Base-by-base conservation (phyloP, 768 basidiomycete species). In the Hebeloma cylindrosporum region DNA sequence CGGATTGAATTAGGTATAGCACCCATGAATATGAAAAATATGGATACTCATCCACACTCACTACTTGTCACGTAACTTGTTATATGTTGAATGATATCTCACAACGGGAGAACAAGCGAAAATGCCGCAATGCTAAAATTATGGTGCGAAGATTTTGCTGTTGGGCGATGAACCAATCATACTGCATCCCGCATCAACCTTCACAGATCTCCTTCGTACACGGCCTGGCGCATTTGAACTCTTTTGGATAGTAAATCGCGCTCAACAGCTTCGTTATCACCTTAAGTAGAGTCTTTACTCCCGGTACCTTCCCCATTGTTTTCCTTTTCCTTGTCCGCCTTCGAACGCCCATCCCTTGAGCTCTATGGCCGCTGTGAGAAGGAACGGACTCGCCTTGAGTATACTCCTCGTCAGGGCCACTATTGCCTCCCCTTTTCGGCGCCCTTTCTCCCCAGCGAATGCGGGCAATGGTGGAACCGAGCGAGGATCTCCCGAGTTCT, bases 401-500 rank as follows among this genome's bases (percentile, higher is more conserved):
- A 48, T 52, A 13, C 26, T 52, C 10, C 41, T 57, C 13, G 20
- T 45, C 14, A 43, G 55, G 33, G 50, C 40, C 2, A 39, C 51
- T n/a, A 23, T 53, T 22, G 49, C 52, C n/a, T 44, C 52, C 9
- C 44, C 48, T 6, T 56, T 47, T 25, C 20, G 39, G 21, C 35
- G 41, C 20, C 40, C 46, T 3, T 43, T 40, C 13, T 32, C 29
- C 7, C 39, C 35, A 7, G 18, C 47, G 9, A 49, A 41, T 9
- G 39, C 33, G 18, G 51, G 46, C 11, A 52, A 52, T 18, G 40
- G 31, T 21, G 51, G 47, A 18, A 43, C 45, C 7, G 45, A 47
- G 22, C 36, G 18, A 20, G 52, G 45, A 3, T 53, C 52, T 14
- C 72, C 83, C 1, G 78, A 79, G 44, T 95, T 93, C 63, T 88